Evolutionary conservation across 495 filamentous ascomycete species (phyloP).

Genomic region (Neurospora sp.): DNA sequence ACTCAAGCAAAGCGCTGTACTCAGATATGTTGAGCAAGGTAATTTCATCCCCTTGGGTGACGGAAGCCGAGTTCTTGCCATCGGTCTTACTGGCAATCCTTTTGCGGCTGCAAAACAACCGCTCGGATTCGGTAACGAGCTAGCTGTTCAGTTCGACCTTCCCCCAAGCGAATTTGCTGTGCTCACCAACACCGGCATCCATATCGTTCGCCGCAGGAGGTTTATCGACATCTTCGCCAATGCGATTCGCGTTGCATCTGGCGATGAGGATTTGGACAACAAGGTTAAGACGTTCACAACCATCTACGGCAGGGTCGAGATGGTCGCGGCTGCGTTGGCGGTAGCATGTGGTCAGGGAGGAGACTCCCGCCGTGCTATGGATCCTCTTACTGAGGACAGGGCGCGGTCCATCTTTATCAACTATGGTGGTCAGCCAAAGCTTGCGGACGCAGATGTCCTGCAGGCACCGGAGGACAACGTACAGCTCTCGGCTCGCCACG

Average conservation of each 20-base stretch:
- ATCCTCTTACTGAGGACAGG: slow-evolving; percentile 69
- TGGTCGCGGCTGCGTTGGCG: slow-evolving; percentile 79
- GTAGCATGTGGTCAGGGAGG: slow-evolving; percentile 91
- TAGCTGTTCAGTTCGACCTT: slow-evolving; percentile 87
- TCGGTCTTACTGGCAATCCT: slow-evolving; percentile 61
- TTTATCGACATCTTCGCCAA: slow-evolving; percentile 90
- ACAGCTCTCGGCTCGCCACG: slow-evolving; percentile 76
- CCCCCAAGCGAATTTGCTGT: slow-evolving; percentile 74
- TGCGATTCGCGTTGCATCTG: slow-evolving; percentile 55
- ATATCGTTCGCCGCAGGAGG: slow-evolving; percentile 69
- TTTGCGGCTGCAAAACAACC: slow-evolving; percentile 61
- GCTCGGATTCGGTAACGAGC: slow-evolving; percentile 84
- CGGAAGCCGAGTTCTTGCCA: slow-evolving; percentile 54
- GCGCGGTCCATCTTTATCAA: slow-evolving; percentile 84
- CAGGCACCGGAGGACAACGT: slow-evolving; percentile 59
- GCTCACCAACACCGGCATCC: slow-evolving; percentile 80
- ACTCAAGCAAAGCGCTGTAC: slow-evolving; percentile 46
- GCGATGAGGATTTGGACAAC: slow-evolving; percentile 68
- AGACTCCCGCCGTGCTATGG: slow-evolving; percentile 63
- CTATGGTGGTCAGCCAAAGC: slow-evolving; percentile 69
- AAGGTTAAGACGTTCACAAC: slow-evolving; percentile 74
- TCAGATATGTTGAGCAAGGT: slow-evolving; percentile 58
- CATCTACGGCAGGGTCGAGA: slow-evolving; percentile 76
- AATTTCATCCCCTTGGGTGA: slow-evolving; percentile 57
- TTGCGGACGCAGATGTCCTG: slow-evolving; percentile 64